Conservation (phyloP, 2,329 filamentous ascomycete genomes). For the Bipolaris zeicola region DNA sequence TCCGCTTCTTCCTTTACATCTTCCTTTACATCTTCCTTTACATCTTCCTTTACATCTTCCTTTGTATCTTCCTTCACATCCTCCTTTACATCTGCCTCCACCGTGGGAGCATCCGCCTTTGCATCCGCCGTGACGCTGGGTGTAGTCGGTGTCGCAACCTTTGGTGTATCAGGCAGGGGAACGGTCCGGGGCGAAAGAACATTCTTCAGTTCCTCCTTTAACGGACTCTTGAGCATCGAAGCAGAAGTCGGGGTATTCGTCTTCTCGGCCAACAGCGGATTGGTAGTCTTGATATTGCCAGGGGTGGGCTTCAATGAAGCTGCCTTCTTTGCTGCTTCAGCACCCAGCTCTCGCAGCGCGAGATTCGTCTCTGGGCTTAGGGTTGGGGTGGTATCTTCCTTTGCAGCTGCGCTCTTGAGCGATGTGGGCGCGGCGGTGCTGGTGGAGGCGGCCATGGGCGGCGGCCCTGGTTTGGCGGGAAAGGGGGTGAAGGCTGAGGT, state of each 20-base stretch:
- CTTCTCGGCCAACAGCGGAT: constrained; percentile 44
- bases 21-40: neutral
- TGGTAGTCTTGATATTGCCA: constrained; percentile 43
- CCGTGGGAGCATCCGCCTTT: neutral
- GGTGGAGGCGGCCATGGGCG: constrained; percentile 8
- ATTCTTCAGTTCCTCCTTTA: constrained; percentile 17
- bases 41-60: neutral
- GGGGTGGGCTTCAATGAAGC: constrained; percentile 44
- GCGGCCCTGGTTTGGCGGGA: constrained; percentile 34
- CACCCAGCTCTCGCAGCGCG: constrained; percentile 45
- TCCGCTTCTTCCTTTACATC: neutral
- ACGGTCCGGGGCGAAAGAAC: constrained; percentile 34
- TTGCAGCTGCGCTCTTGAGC: constrained; percentile 13
- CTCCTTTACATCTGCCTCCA: neutral
- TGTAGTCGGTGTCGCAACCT: constrained; percentile 12
- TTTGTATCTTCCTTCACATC: neutral
- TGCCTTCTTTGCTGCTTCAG: constrained; percentile 45
- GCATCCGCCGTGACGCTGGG: constrained; percentile 5
- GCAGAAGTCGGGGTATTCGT: constrained; percentile 32
- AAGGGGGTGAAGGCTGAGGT: constrained; percentile 38
- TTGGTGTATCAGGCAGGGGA: constrained; percentile 36
- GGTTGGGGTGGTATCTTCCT: constrained; percentile 34
- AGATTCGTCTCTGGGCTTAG: constrained; percentile 41
- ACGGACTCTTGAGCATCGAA: constrained; percentile 29
- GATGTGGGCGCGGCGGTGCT: constrained; percentile 13